Evolutionary conservation across 805 yeast genomes (phyloP), one percentile per base, ranked within the genome.

Genomic region (Myxozyma kluyveri): DNA sequence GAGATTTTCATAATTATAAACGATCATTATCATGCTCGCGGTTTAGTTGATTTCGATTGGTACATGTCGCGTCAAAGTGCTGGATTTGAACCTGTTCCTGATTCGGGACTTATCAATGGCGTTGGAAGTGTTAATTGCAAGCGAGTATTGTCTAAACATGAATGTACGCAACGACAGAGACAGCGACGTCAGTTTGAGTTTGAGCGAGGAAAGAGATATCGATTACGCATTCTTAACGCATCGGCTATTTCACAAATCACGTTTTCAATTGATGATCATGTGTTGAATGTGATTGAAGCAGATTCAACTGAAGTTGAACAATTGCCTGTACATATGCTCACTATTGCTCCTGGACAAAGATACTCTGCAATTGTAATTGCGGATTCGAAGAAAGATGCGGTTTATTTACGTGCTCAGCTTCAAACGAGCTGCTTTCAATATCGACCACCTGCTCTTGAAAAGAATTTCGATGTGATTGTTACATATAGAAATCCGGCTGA

Each of bases 321-420:
- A 2, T 18, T 17, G 9, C 17, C 31, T 2, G 42, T 43, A 17
- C 42, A 56, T 21, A 33, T 17, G 29, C 18, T 53, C 12, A 35
- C 49, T 3, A 32, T 52, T 4, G 24, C 55, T 17, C 59, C 59
- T n/a, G 59, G 57, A 3, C 59, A 55, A 45, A 39, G 57, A 18
- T 55, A 55, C 35, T 49, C 58, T 1, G 52, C 37, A 12, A 33
- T 56, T n/a, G 57, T 53, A n/a, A 29, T 19, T 10, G 52, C 58
- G 3, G 43, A 45, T 18, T 52, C 58, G 10, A 14, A n/a, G 9
- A n/a, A 42, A 36, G 9, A 26, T 5, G 44, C 57, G 12, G 49
- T 46, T 3, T 17, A 19, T n/a, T 17, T 54, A 44, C 37, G 58
- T 4, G 41, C 37, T 3, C 52, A 47, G 17, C 42, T 54, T 32